A percentile compares a stretch with the other conserved stretches of the same genome.
These are phyloP conservation scores for Puccinia novopanici DNA, from an alignment of 1,284 basidiomycete species.

Conservation along the genomic window DNA sequence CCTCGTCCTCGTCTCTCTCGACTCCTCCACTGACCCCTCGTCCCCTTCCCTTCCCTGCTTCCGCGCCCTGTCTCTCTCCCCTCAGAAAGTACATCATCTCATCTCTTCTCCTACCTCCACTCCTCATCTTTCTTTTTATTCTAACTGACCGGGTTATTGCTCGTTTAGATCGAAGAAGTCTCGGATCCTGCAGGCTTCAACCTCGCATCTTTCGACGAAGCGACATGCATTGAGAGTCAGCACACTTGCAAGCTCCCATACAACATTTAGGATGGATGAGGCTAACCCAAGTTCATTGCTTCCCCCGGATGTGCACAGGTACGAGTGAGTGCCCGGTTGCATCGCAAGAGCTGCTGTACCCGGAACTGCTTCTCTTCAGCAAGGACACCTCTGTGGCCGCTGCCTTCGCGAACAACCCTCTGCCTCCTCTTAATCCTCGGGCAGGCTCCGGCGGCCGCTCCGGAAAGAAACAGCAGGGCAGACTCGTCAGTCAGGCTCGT, in stretches of 20 bases:
- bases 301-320: background rate
- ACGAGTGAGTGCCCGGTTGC: slow-evolving; percentile 2
- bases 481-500: slow-evolving; percentile 35
- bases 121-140: background rate
- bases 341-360: slow-evolving; percentile 19
- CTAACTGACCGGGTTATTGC: background rate
- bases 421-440: background rate
- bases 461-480: slow-evolving; percentile 36
- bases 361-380: slow-evolving; percentile 38
- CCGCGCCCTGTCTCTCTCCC: background rate
- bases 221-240: slow-evolving; percentile 10
- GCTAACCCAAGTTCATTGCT: background rate
- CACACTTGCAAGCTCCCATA: background rate
- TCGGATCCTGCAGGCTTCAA: slow-evolving; percentile 6
- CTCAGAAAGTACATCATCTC: background rate
- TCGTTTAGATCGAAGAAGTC: slow-evolving; percentile 11
- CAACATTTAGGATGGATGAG: no score
- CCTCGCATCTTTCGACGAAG: background rate
- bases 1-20: slow-evolving; percentile 36
- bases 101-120: background rate
- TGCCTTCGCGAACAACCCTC: background rate
- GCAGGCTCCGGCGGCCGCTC: slow-evolving; percentile 4
- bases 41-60: background rate
- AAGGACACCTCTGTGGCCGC: slow-evolving; percentile 8
- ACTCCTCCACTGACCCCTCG: background rate